Base-by-base conservation (phyloP, 129 eudicot species). In the Centaurea solstitialis region DNA sequence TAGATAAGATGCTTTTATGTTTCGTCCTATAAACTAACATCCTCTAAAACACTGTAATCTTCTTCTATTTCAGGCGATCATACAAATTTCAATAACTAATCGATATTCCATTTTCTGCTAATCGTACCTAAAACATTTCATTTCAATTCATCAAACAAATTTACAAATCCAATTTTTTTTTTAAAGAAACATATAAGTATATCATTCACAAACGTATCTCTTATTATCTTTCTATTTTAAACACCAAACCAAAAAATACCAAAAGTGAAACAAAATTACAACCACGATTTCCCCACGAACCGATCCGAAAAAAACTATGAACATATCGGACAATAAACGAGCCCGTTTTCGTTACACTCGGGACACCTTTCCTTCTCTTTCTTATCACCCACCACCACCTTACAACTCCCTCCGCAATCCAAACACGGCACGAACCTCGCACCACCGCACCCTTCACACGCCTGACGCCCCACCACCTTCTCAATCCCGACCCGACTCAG, bases 341-440 rank as follows among this genome's bases (percentile, higher is more conserved):
- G 75, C 50, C 98, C 98, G 77, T 93, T 93, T 59, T 93, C 98
- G 40, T 93, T 93, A 75, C 98, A 93, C 66, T 86, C 89, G 0
- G 88, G 91, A 50, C 98, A 93, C 37, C 93, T 91, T 83, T 89
- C 91, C 57, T 81, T 89, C 53, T 87, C 92, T 33, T 81, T 89
- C 47, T 80, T 77, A 11, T 66, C 91, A 5, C 76, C 94, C 13
- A 87, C 92, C 80, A 83, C 86, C 6, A 91, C 80, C 65, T 89
- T 93, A 75, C 98, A 91, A 80, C 98, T 93, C 50, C 98, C 98
- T 0, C 98, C 96, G 9, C 98, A 93, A 57, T 86, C 98, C 82
- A 90, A 83, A 81, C 98, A 93, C 6, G 98, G 98, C 68, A 93
- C 96, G 23, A 93, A 93, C 81, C 98, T 86, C 1, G 90, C 92